These are phyloP conservation scores for Hypoxylon trugodes DNA, from an alignment of 495 filamentous ascomycete species.

Conservation along the genomic window DNA sequence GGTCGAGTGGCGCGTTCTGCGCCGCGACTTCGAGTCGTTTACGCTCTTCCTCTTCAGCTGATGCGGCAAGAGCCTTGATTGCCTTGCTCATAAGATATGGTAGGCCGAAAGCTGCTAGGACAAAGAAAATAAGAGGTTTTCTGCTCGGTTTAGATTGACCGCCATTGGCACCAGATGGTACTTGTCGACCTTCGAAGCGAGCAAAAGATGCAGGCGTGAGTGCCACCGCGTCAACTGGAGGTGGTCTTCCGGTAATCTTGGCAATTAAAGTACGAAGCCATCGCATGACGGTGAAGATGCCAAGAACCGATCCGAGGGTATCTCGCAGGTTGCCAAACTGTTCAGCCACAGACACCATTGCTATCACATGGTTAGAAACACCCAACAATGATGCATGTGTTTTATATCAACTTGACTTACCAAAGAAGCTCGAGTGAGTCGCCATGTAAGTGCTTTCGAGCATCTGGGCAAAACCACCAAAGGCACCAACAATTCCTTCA, in stretches of 20 bases:
- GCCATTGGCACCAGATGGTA: constrained; percentile 47
- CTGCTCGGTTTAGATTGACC: constrained; percentile 77
- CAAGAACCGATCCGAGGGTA: constrained; percentile 93
- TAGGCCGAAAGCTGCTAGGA: constrained; percentile 91
- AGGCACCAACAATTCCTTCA: constrained; percentile 97
- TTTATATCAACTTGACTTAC: constrained; percentile 61
- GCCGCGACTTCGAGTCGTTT: constrained; percentile 63
- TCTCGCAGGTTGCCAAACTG: constrained; percentile 93
- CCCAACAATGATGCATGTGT: background rate
- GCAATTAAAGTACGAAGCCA: constrained; percentile 92
- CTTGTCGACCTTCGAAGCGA: constrained; percentile 75
- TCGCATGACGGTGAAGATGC: constrained; percentile 94
- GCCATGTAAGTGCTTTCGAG: constrained; percentile 99
- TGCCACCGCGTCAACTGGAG: constrained; percentile 82
- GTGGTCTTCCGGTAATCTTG: constrained; percentile 92
- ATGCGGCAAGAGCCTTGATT: constrained; percentile 81
- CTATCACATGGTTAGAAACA: constrained; percentile 57
- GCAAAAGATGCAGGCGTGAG: constrained; percentile 92
- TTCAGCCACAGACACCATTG: constrained; percentile 98
- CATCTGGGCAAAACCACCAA: constrained; percentile 98
- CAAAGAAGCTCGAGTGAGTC: constrained; percentile 98
- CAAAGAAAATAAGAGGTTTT: constrained; percentile 96
- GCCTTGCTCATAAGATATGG: constrained; percentile 96
- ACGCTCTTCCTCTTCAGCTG: constrained; percentile 81
- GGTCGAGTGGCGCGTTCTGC: constrained; percentile 70